Base-by-base conservation (phyloP, 106 monocot species). In the Apostasia shenzhenica region DNA sequence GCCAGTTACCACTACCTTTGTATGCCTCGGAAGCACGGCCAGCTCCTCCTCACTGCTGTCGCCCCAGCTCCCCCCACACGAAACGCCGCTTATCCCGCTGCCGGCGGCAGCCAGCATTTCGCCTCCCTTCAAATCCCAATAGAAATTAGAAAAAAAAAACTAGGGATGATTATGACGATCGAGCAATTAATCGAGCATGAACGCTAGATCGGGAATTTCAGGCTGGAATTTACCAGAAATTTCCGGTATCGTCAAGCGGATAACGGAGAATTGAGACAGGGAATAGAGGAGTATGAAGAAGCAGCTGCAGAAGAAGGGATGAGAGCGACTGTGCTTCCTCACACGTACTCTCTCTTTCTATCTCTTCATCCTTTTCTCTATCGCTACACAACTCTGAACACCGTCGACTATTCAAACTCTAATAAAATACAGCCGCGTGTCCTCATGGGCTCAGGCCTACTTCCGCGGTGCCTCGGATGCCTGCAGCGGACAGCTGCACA, bases 1-100 rank as follows among this genome's bases (percentile, higher is more conserved):
- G 40, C 87, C 87, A 9, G 83, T 87, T 46, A 87, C 87, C 4
- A 87, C 81, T 55, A 87, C 87, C 69, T 87, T 87, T 2, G 87
- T 87, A 47, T 87, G 87, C 63, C 83, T 55, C 8, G 87, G 87
- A 3, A 87, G 87, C 67, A 83, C 83, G 51, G 87, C 80, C 7
- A 80, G 71, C 80, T 87, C 87, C 73, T 87, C 87, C 55, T 87
- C 87, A 51, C 83, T 79, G 73, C 79, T 79, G 45, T 87, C 83
- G 3, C 83, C 70, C 46, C 77, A 42, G 12, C 78, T 61, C 8
- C 48, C 59, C 3, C 58, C 59, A 41, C 4, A 62, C 47, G 62
- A 77, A 0, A 67, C 49, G 26, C 62, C 12, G 6, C 65, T 45
- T 48, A 63, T 44, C 54, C 59, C 56, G 10, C 72, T 58, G 37